Base-by-base conservation (phyloP, 2,329 filamentous ascomycete species). In the Calonectria montana region DNA sequence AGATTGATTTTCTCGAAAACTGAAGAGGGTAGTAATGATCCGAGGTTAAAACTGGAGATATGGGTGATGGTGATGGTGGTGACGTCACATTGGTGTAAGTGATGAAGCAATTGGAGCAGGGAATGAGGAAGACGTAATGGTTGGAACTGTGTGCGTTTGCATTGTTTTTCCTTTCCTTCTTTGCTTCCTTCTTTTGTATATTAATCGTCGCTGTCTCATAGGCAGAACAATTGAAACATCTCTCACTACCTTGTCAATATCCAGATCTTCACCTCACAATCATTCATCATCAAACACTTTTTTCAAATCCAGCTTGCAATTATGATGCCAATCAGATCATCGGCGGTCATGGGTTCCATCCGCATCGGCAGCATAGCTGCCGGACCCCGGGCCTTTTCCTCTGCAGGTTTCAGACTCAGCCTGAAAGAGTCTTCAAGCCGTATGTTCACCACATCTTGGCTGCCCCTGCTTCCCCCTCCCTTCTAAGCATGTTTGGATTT, bases 391-490 rank as follows among this genome's bases (percentile, higher is more conserved):
- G 66, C 79, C 57, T 72, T 76, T 23, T 76, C 83, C 39, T 79
- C 82, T 0, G 79, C 83, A 47, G 79, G 76, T 29, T 43, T 77
- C 18, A 74, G 74, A 0, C 74, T 82, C 18, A 78, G 80, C 8
- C 75, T 85, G 55, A 85, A 85, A 75, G 84, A 85, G 68, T 83
- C 84, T 43, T 81, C 81, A 31, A 80, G 67, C 43, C 79, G 84
- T 85, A 75, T 35, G 81, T 80, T 25, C 15, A 18, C n/a, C 10
- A 15, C 4, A n/a, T n/a, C n/a, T n/a, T n/a, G n/a, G n/a, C n/a
- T n/a, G n/a, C n/a, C n/a, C n/a, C n/a, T n/a, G n/a, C n/a, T n/a
- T n/a, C n/a, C n/a, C n/a, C n/a, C n/a, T n/a, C 18, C 31, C 29
- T 4, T 31, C 9, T 9, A 31, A 16, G 8, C 23, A 16, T 29